phyloP scores from a whole-genome alignment of 1,284 basidiomycete species.

The Cutaneotrichosporon dermatis region DNA sequence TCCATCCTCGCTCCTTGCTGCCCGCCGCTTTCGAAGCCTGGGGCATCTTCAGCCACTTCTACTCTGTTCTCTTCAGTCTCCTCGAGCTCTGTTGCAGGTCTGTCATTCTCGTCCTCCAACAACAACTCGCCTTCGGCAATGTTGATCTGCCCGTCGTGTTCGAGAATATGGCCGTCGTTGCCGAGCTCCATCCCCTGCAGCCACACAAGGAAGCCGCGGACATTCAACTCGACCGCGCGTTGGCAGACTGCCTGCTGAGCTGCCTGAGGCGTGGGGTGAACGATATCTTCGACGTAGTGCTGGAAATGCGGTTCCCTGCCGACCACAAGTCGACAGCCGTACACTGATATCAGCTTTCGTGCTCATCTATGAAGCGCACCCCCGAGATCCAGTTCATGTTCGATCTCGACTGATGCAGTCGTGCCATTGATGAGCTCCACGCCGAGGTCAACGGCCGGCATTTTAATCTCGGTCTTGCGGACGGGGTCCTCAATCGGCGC shows the following conservation, averaged over 20 bases:
- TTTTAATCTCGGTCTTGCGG: not conserved
- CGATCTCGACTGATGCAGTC: not conserved
- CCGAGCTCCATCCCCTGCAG: not conserved
- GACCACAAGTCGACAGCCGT: constrained; percentile 15
- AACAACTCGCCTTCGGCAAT: not conserved
- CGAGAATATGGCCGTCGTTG: not conserved
- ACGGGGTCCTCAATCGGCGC: not conserved
- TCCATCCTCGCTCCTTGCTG: too few relatives aligned
- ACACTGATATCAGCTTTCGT: constrained; percentile 6
- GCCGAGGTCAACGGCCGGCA: not conserved
- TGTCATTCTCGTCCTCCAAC: not conserved
- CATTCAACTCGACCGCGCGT: constrained; percentile 18
- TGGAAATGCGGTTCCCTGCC: constrained; percentile 5
- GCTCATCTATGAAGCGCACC: not conserved
- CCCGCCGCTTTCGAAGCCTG: too few relatives aligned
- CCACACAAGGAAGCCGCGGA: constrained; percentile 6
- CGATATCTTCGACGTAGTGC: constrained; percentile 12
- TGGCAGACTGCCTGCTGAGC: constrained; percentile 18
- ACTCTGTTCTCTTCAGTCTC: too few relatives aligned
- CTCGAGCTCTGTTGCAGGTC: too few relatives aligned
- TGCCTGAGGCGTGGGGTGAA: constrained; percentile 7
- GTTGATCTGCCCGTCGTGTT: not conserved
- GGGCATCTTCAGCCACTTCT: too few relatives aligned
- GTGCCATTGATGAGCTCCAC: not conserved
- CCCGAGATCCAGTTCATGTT: not conserved